These are phyloP conservation scores for Apiotrichum brassicae DNA, from an alignment of 1,284 basidiomycete species.

Conservation along the genomic window DNA sequence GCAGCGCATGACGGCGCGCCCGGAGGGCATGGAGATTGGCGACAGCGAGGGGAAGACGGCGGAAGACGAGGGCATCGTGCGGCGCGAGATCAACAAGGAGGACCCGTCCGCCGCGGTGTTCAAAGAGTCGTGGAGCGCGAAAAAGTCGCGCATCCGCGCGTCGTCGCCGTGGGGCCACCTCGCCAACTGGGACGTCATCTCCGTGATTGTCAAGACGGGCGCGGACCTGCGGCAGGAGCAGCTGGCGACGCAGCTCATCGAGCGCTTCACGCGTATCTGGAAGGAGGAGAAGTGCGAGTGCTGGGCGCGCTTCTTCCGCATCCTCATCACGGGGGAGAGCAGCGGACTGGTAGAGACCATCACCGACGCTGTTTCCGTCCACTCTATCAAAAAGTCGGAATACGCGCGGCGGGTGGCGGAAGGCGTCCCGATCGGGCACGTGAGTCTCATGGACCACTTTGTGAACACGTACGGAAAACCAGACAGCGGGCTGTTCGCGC, in stretches of 20 bases:
- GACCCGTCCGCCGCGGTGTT: constrained; percentile 93
- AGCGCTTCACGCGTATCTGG: constrained; percentile 90
- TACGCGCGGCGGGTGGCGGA: constrained; percentile 79
- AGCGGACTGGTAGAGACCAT: constrained; percentile 93
- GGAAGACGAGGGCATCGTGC: constrained; percentile 86
- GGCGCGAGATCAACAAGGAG: constrained; percentile 88
- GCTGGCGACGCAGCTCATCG: constrained; percentile 90
- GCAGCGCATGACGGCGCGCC: constrained; percentile 78
- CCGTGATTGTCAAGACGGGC: constrained; percentile 97
- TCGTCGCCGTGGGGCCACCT: constrained; percentile 93
- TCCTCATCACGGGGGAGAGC: constrained; percentile 86
- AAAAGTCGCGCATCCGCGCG: constrained; percentile 90
- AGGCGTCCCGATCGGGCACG: constrained; percentile 67
- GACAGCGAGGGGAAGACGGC: constrained; percentile 54
- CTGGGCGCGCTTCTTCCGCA: constrained; percentile 85
- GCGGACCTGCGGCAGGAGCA: constrained; percentile 97
- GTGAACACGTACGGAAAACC: constrained; percentile 82
- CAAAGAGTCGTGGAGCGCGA: constrained; percentile 88
- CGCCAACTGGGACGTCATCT: constrained; percentile 69
- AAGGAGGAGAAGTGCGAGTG: constrained; percentile 82
- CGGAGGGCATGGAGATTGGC: constrained; percentile 54
- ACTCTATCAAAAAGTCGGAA: constrained; percentile 98
- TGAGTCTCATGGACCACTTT: constrained; percentile 85
- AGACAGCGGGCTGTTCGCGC: constrained; percentile 72
- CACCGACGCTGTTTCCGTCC: constrained; percentile 94